Evolutionary conservation across 2,329 filamentous ascomycete species (phyloP), one percentile per base, ranked within the genome.

Genomic region (Orbilia javanica): DNA sequence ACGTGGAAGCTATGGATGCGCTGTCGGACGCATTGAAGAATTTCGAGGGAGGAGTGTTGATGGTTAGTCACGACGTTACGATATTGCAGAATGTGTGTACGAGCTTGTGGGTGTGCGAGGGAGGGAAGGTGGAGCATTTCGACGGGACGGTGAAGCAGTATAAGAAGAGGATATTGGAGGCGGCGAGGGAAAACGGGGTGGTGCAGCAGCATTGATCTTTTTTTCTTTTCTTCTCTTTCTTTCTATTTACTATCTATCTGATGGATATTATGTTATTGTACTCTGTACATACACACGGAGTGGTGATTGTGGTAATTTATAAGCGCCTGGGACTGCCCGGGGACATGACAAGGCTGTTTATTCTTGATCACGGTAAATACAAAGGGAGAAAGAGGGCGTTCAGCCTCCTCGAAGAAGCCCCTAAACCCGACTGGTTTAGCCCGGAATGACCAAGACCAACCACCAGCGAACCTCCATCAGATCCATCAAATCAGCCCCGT

Each of bases 1-100:
- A 99, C 89, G 98, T 99, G 82, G 96, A 99, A 85, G 96, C 96
- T 80, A 97, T 99, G 96, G 96, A 99, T 84, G 95, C 96, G 10
- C 87, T 99, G 65, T 91, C 93, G 3, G 90, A 91, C 31, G 96
- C 96, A 15, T 87, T 99, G 81, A 88, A 90, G 81, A 89, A 91
- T 80, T 99, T 98, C 86, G 89, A 97, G 85, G 96, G 96, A 79
- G 96, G 96, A 84, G 94, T 99, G 70, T 87, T 99, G 82, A 98
- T 99, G 94, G 96, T 99, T 72, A 97, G 93, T 83, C 96, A 99
- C 91, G 96, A 99, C 84, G 96, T 99, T 67, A 98, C 96, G 0
- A 97, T 99, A 93, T 85, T 99, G 84, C 94, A 97, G 87, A 97
- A 92, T 66, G 96, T 99, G 42, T 99, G 96, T 85, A 96, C 88